Conservation (phyloP, 1,284 basidiomycete genomes). For the Ustilago vetiveriae region DNA sequence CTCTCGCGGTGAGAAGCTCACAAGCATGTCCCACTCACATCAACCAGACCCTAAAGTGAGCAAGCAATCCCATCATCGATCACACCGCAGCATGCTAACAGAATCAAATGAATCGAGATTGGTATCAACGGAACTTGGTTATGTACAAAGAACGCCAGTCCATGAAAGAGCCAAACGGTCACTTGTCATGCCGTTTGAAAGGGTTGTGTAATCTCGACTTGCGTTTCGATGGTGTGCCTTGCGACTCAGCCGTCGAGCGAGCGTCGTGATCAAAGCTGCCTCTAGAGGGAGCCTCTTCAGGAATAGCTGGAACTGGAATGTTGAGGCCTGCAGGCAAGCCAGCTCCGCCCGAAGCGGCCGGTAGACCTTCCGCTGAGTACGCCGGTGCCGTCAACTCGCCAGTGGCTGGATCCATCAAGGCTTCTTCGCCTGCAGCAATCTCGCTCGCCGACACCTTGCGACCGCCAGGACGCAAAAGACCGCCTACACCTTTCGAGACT, state of each 20-base stretch:
- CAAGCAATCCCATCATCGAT: no score
- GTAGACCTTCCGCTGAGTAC: slow-evolving; percentile 25
- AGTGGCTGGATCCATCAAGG: slow-evolving; percentile 22
- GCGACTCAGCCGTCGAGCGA: slow-evolving; percentile 39
- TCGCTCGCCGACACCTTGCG: slow-evolving; percentile 20
- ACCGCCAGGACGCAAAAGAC: slow-evolving; percentile 24
- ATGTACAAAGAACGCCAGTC: no score
- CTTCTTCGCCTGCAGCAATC: slow-evolving; percentile 14
- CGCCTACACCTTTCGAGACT: slow-evolving; percentile 66
- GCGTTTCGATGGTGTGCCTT: slow-evolving; percentile 39
- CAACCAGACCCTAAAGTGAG: no score
- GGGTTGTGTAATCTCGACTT: slow-evolving; percentile 53
- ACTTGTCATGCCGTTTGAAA: slow-evolving; percentile 52
- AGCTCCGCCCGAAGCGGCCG: slow-evolving; percentile 8
- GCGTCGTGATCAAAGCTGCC: slow-evolving; percentile 30
- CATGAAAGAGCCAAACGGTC: neutral
- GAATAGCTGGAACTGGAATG: slow-evolving; percentile 36
- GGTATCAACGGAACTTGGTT: no score
- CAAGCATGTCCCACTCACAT: no score
- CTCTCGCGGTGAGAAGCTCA: no score
- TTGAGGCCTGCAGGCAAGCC: slow-evolving; percentile 12
- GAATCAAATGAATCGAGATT: no score
- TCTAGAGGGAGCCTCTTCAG: slow-evolving; percentile 18
- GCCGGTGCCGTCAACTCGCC: slow-evolving; percentile 21
- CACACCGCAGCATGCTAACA: no score